Base-by-base conservation (phyloP, 345 rosid genomes). In the Lepidium sativum region DNA sequence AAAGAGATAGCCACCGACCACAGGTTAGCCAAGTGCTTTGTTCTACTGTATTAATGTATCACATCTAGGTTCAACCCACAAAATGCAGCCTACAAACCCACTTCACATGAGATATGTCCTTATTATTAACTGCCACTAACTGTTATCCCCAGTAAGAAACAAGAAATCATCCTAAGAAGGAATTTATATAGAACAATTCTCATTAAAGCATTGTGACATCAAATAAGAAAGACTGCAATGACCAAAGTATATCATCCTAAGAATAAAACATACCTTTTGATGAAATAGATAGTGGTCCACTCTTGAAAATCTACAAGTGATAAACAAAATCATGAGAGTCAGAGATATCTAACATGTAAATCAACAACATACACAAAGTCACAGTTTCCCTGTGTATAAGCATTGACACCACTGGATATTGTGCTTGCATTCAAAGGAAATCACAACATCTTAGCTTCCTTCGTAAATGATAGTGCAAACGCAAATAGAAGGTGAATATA, bases 231-330 rank as follows among this genome's bases (percentile, higher is more conserved):
- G 37, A 44, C 27, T 34, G 35, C 8, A 34, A 33, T 68, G 18
- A n/a, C 17, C 32, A 23, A 65, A 45, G 29, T 45, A 41, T 20
- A 45, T n/a, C 45, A 37, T 12, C 20, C n/a, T 33, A 45, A 63
- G 55, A 42, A 64, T 23, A 49, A 53, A 54, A 48, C 71, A 60
- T 67, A 84, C 97, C 97, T 85, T 85, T 90, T 50, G 97, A 87
- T 47, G 92, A 87, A 76, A 87, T 62, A 70, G 81, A 90, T 32
- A 90, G 77, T 5, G 95, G 84, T 47, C 97, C 97, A 31, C 90
- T 90, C 82, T 84, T 90, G 77, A 90, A 84, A 57, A 90, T 79
- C 97, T 89, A 84, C 80, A 75, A 72, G 29, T 43, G 16, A 8
- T 23, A 60, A 41, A 13, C 2, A 53, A 51, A 23, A n/a, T 34